phyloP scores from a whole-genome alignment of 148 eudicot species.

The Talinum fruticosum region DNA sequence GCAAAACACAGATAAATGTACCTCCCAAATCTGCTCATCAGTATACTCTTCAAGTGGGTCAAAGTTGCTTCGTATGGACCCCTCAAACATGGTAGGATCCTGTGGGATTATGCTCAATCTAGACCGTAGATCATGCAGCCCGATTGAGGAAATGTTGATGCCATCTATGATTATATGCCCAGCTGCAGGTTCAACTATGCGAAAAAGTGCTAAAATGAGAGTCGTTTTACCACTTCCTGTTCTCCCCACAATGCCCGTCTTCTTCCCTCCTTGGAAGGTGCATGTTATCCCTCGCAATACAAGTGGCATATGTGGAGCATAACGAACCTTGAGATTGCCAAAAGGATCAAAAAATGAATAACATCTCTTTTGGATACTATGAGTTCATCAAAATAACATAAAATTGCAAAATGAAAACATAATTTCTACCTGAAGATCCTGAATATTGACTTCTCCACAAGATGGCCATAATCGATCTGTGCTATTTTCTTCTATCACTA shows the following conservation, averaged over 20 bases:
- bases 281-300: conserved; percentile 60
- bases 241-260: conserved; percentile 60
- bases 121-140: conserved; percentile 54
- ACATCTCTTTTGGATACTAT: background rate
- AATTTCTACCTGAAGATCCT: conserved; percentile 46
- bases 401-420: background rate
- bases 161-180: conserved; percentile 50
- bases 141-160: conserved; percentile 43
- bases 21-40: conserved; percentile 70
- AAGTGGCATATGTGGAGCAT: conserved; percentile 56
- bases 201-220: conserved; percentile 56
- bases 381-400: background rate
- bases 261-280: conserved; percentile 55
- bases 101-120: conserved; percentile 66
- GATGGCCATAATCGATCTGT: conserved; percentile 49
- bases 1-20: background rate
- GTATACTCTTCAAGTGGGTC: conserved; percentile 62
- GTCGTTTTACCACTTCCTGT: conserved; percentile 74
- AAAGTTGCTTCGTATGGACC: conserved; percentile 55
- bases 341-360: no score
- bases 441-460: conserved; percentile 46
- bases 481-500: conserved; percentile 46
- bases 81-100: conserved; percentile 72
- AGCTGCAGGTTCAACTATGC: conserved; percentile 56
- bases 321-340: conserved; percentile 47